Base-by-base conservation (phyloP, 768 basidiomycete species). In the Mycena pura region DNA sequence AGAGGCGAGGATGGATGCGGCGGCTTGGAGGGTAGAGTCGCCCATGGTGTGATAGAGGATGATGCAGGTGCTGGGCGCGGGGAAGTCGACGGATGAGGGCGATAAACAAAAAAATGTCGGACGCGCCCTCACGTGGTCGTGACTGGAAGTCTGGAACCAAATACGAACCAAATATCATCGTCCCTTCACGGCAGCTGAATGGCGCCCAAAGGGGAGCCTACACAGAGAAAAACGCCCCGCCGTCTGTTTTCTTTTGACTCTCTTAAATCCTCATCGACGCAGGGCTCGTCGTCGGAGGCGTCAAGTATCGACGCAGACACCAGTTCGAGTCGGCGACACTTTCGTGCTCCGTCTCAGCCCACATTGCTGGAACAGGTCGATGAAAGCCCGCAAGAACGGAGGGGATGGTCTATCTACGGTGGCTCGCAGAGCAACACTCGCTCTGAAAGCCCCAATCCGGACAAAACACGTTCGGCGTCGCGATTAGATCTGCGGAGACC, bases 161-260 rank as follows among this genome's bases (percentile, higher is more conserved):
- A 46, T 11, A 46, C 15, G 10, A 28, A 8, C 44, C 27, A 9
- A 15, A 14, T 2, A 10, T 46, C 27, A 1, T 28, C 44, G 6
- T 46, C 13, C 24, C 5, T 5, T 39, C 7, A 17, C 38, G 15
- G 25, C 21, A n/a, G 21, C 22, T 4, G 6, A 49, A 60, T 60
- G 58, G 15, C 58, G 36, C 50, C 62, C n/a, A 69, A 62, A 48
- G 60, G 63, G 22, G 68, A 69, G 19, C 52, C 58, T 14, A 17
- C 58, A 22, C 46, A 51, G 29, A 60, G 56, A 47, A 63, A 57
- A 25, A 29, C 51, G 28, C 65, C 66, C 5, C 68, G 67, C 15
- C 66, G 70, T 7, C 29, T 73, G 9, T 70, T 70, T 43, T 73
- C 72, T 3, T 69, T 70, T 40, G 70, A 73, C 41, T 71, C 70